Base-by-base conservation (phyloP, 371 early-diverging fungal species). In the Rhizopus arrhizus region DNA sequence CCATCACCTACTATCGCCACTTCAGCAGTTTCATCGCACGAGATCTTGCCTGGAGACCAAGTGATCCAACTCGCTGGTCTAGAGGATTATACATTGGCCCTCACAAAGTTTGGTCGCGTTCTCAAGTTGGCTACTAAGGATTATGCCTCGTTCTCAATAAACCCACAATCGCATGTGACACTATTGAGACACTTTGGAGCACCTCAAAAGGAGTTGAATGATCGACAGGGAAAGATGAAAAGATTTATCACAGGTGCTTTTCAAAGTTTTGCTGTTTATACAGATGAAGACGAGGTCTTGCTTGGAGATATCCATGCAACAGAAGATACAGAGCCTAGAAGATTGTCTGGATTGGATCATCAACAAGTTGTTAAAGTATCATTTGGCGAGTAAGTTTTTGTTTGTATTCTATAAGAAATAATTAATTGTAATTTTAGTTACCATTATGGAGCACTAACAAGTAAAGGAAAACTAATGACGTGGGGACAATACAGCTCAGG, bases 361-460 rank as follows among this genome's bases (percentile, higher is more conserved):
- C 52, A 57, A 13, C 52, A 53, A 35, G 32, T 68, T 0, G 61
- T 65, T 40, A 69, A 65, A 58, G 62, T 69, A 0, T 65, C 69
- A 2, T 69, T 69, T 69, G 69, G 69, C 42, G 69, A 69, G 69
- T 64, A 60, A 64, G 58, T 49, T 8, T 22, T 22, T 22, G 22
- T 2, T 22, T 22, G 22, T 22, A 22, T 22, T 22, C 22, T 22
- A 22, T 22, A 1, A 22, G 22, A 2, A 22, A 22, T 22, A 22
- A 22, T 22, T 22, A 22, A 22, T 22, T 22, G 2, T 2, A 22
- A 22, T 22, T 10, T n/a, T 51, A 77, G 77, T 48, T 75, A 79
- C 47, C 80, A 80, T 53, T 59, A 50, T 33, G 80, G 80, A 33
- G 80, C 80, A 28, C 33, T 80, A 38, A 80, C 80, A 10, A 76